phyloP scores from a whole-genome alignment of 805 yeast species.

The Kurtzmaniella fragi region DNA sequence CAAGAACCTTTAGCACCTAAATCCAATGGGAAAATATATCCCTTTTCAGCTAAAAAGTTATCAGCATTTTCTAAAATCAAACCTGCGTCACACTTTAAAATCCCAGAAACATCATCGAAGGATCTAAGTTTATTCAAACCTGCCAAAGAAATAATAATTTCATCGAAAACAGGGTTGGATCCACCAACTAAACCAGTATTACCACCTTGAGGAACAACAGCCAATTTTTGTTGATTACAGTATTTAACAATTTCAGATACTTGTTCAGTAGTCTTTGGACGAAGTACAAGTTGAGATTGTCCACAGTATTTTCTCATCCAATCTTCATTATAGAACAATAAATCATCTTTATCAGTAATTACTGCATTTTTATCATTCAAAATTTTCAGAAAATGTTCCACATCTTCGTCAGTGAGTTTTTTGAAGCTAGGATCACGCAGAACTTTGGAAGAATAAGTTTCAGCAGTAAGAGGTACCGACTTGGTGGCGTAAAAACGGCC shows the following conservation, averaged over 20 bases:
- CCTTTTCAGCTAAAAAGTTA: conserved; percentile 67
- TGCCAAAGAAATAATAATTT: conserved; percentile 67
- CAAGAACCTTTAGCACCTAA: conserved; percentile 97
- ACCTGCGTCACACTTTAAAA: conserved; percentile 87
- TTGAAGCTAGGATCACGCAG: conserved; percentile 49
- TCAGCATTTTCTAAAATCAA: conserved; percentile 85
- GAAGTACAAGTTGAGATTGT: conserved; percentile 73
- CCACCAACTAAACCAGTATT: conserved; percentile 97
- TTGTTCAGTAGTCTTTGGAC: conserved; percentile 78
- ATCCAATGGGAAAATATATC: conserved; percentile 88
- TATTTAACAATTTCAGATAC: conserved; percentile 71
- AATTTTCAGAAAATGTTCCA: conserved; percentile 55
- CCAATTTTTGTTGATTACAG: conserved; percentile 71
- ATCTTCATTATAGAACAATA: conserved; percentile 76
- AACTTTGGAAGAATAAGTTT: conserved; percentile 57
- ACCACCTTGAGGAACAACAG: conserved; percentile 96
- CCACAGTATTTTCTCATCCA: conserved; percentile 94
- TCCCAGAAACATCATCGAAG: conserved; percentile 79
- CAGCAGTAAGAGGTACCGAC: conserved; percentile 57
- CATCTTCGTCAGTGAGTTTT: conserved; percentile 48
- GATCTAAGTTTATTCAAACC: conserved; percentile 73
- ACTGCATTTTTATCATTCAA: conserved; percentile 46
- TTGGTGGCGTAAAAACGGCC: conserved; percentile 18
- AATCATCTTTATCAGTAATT: conserved; percentile 56
- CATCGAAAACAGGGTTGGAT: conserved; percentile 88